Base-by-base conservation (phyloP, 2,329 filamentous ascomycete genomes). In the Penicillium janthinellum region DNA sequence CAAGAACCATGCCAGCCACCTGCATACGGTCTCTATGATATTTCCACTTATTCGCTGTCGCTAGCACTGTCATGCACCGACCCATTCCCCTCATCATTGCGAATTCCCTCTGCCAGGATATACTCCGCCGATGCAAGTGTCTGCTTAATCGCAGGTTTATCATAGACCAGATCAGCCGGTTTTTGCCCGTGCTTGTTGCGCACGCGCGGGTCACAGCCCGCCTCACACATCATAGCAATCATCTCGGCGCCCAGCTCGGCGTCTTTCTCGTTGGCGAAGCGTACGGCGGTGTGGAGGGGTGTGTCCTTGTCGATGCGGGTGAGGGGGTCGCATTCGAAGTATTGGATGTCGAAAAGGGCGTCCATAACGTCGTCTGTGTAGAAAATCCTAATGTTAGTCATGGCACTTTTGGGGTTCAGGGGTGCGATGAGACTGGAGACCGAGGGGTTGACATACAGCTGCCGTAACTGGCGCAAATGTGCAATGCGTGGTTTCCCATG, bases 401-500 rank as follows among this genome's bases (percentile, higher is more conserved):
- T 41, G 25, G 49, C 20, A 20, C 20, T 20, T n/a, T 8, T 34
- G 39, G 17, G 17, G 17, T 4, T 25, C n/a, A 25, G 4, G 37
- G 15, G 53, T 31, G 52, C 58, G 53, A 53, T 11, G 25, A 22
- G 10, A 6, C n/a, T 20, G 10, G 41, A 42, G 38, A 28, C 35
- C 41, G 34, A 37, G 22, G 31, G 15, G 28, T 22, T 28, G n/a
- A 83, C 88, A 68, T 81, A 94, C 91, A 96, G 79, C 92, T 91
- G 69, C 95, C 95, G 66, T 88, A 88, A 34, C 86, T 83, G 35
- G 94, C 94, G 52, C 93, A 95, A 68, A 97, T 87, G 78, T 98
- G 95, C 75, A 97, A 88, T 35, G 93, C 87, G 73, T 94, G 87
- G 78, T 94, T 93, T 54, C 95, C 95, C 79, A 97, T 83, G 11